Evolutionary conservation across 2,329 filamentous ascomycete species (phyloP), one percentile per base, ranked within the genome.

Genomic region (Metarhizium anisopliae): DNA sequence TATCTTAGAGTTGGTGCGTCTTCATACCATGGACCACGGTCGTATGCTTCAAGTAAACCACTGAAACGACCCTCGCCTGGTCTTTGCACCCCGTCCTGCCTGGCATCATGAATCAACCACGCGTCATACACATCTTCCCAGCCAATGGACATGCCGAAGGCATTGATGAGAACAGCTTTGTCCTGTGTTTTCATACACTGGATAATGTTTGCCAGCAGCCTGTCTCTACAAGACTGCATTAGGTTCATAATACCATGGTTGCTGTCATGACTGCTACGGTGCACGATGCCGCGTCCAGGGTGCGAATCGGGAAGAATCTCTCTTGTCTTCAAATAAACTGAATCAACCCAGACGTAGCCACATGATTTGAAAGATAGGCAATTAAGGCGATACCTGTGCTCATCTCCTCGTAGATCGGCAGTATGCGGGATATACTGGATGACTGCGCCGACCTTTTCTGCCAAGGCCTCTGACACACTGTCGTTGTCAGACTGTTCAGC

Each of bases 291-390:
- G 20, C 14, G 25, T 13, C 32, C 29, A 16, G 18, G 13, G 29
- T 16, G 16, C 8, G 42, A 20, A n/a, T 52, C 50, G 35, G 67
- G 64, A 20, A 74, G 60, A 50, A 75, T 62, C 29, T 59, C 59
- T 52, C 69, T 66, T 10, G 75, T 70, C 55, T 74, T 68, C 50
- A 76, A 66, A 30, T 64, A 64, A 0, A 63, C 54, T 0, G 58
- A 35, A 18, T 72, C 68, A 1, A 85, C 64, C 6, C 69, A 66
- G 38, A 77, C 79, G 61, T 86, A 86, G 52, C 84, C 84, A 63
- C 83, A 86, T 0, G 82, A 85, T 36, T 76, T 77, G 67, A 86
- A 78, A 1, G 74, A 72, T 35, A 86, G 67, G 14, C 62, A 67
- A 30, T 66, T 64, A 25, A 77, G 62, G 16, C 60, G 62, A 40